Evolutionary conservation across 305 asterid species (phyloP), one percentile per base, ranked within the genome.

Genomic region (Fraxinus floribunda): DNA sequence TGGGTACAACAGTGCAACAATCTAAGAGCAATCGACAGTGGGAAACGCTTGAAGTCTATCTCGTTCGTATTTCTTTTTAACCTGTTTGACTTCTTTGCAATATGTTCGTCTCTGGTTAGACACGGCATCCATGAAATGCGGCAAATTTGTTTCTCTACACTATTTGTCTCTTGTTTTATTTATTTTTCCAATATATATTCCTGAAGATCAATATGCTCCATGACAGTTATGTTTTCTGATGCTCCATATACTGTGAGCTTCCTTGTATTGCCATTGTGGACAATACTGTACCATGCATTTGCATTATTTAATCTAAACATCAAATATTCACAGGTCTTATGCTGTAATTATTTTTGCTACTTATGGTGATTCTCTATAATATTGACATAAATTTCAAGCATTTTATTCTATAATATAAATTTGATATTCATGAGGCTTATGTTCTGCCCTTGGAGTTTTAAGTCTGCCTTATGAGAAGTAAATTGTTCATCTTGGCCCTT

Each of bases 1-100:
- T 85, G 85, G 92, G 90, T 79, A 85, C 89, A 76, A 18, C 85
- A 74, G 82, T 84, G 68, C 93, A 85, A 74, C 93, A 89, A 81
- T 78, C 88, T 62, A 82, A 76, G 76, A 91, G 95, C 85, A 87
- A 85, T 86, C 85, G 91, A 89, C 95, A 93, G 34, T 96, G 98
- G 99, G 98, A 89, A 88, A 91, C 93, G 60, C 98, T 96, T 82
- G 97, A 96, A 88, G 90, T 86, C 88, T 96, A 93, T 88, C 97
- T 96, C 82, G 99, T 95, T 30, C 55, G 99, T 93, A 83, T 60
- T 86, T 87, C 81, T 78, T 26, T 70, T 15, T 30, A 10, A 62
- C 78, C 76, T 78, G n/a, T 7, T 70, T 49, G 39, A 24, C 24
- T 36, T 82, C 62, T 34, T 79, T 64, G 7, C 26, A 24, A 11